Percentiles rank a stretch among this genome's conserved stretches.
These are phyloP conservation scores for Luzula sylvatica DNA, from an alignment of 176 grass and related monocot species.

Conservation along the genomic window DNA sequence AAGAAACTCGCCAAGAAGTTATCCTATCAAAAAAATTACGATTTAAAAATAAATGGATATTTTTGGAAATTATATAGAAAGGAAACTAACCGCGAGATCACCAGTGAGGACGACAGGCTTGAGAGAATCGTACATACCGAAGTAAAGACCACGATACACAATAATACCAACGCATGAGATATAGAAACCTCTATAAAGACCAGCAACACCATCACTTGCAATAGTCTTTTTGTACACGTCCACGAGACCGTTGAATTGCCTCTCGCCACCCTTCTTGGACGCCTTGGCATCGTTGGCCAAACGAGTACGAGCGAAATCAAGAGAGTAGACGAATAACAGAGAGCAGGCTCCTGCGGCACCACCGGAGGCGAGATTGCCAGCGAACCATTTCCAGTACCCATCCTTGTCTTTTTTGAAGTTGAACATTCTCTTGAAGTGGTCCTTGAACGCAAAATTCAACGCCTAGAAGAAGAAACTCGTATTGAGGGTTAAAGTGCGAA, in stretches of 20 bases:
- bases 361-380: constrained; percentile 52
- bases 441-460: constrained; percentile 57
- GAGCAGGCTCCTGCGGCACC: constrained; percentile 58
- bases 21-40: constrained; percentile 33
- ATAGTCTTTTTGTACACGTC: constrained; percentile 53
- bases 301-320: constrained; percentile 49
- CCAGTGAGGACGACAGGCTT: constrained; percentile 54
- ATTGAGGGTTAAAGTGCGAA: no score
- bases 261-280: constrained; percentile 44
- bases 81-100: constrained; percentile 28
- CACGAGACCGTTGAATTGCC: constrained; percentile 53
- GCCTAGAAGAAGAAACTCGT: constrained; percentile 23
- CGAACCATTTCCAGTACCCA: constrained; percentile 67
- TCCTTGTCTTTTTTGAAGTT: constrained; percentile 70
- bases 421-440: constrained; percentile 67
- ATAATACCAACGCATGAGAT: constrained; percentile 61
- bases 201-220: constrained; percentile 33
- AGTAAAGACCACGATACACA: constrained; percentile 53
- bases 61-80: neutral
- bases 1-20: constrained; percentile 52
- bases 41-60: no score
- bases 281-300: constrained; percentile 52
- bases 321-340: constrained; percentile 53
- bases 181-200: constrained; percentile 51
- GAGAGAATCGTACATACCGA: constrained; percentile 57